A percentile compares a stretch with the other conserved stretches of the same genome.
phyloP scores from a whole-genome alignment of 1,139 yeast species.

The Geotrichum phurueaensis region DNA sequence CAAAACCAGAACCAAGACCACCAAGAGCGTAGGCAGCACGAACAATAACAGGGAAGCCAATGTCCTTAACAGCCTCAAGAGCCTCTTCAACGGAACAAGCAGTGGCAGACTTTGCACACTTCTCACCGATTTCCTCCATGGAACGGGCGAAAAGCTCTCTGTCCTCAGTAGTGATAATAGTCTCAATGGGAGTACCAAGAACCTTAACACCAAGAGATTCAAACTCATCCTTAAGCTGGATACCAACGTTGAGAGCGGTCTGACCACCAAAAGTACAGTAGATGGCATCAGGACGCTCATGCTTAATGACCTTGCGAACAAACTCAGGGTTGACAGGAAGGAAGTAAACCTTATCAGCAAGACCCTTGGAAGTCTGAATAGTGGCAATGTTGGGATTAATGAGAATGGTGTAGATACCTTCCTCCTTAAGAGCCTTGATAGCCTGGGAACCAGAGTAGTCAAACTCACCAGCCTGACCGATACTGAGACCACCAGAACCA shows the following conservation, averaged over 20 bases:
- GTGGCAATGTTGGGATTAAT: constrained; percentile 98
- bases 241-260: constrained; percentile 95
- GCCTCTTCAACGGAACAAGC: constrained; percentile 79
- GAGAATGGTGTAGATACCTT: constrained; percentile 74
- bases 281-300: constrained; percentile 95
- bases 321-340: constrained; percentile 94
- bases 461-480: constrained; percentile 99
- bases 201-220: constrained; percentile 88
- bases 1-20: constrained; percentile 98
- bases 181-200: constrained; percentile 92
- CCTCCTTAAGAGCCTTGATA: constrained; percentile 75
- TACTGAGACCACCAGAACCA: constrained; percentile 97
- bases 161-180: constrained; percentile 95
- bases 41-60: constrained; percentile 93
- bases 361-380: constrained; percentile 90
- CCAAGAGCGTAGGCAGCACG: constrained; percentile 98
- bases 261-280: constrained; percentile 98
- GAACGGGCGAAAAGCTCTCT: constrained; percentile 92
- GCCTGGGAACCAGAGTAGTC: constrained; percentile 95
- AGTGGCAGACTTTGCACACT: constrained; percentile 89
- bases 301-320: constrained; percentile 88
- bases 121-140: constrained; percentile 90
- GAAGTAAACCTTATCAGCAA: constrained; percentile 92
- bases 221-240: constrained; percentile 89
- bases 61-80: constrained; percentile 70